These are phyloP conservation scores for Truncatella angustata DNA, from an alignment of 2,329 filamentous ascomycete species.

Conservation along the genomic window DNA sequence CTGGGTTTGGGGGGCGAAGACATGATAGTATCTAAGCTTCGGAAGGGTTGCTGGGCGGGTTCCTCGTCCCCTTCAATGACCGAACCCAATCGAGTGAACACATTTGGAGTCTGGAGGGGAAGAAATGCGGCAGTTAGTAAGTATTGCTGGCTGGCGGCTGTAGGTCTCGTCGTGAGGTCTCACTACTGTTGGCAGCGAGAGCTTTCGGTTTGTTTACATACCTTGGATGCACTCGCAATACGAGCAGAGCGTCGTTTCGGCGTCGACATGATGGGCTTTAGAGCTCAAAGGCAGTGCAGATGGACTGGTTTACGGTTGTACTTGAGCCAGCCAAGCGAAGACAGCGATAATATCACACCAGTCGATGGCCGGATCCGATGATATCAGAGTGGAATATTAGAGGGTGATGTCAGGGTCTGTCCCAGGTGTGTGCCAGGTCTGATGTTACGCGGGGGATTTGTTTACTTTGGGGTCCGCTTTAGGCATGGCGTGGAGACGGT, in stretches of 20 bases:
- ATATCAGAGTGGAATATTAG: not conserved
- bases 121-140: not conserved
- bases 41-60: slow-evolving; percentile 24
- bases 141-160: not conserved
- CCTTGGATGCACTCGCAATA: slow-evolving; percentile 38
- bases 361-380: slow-evolving; percentile 12
- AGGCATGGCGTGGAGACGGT: not conserved
- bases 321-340: slow-evolving; percentile 10
- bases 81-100: slow-evolving; percentile 29
- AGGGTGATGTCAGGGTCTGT: slow-evolving; percentile 7
- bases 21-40: slow-evolving; percentile 28
- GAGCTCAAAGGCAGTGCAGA: too few relatives aligned
- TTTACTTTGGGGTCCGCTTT: slow-evolving; percentile 6
- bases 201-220: slow-evolving; percentile 24
- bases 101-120: slow-evolving; percentile 10
- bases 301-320: too few relatives aligned
- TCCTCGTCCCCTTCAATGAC: slow-evolving; percentile 44
- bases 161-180: not conserved
- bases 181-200: not conserved
- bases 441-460: slow-evolving; percentile 7
- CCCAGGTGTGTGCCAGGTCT: not conserved
- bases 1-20: slow-evolving; percentile 35
- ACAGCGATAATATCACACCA: slow-evolving; percentile 5
- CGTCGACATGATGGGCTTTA: slow-evolving; percentile 28
- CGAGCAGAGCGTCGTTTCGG: slow-evolving; percentile 40